Evolutionary conservation across 139 green algal species (phyloP).

Genomic region (Tetraselmis striata): DNA sequence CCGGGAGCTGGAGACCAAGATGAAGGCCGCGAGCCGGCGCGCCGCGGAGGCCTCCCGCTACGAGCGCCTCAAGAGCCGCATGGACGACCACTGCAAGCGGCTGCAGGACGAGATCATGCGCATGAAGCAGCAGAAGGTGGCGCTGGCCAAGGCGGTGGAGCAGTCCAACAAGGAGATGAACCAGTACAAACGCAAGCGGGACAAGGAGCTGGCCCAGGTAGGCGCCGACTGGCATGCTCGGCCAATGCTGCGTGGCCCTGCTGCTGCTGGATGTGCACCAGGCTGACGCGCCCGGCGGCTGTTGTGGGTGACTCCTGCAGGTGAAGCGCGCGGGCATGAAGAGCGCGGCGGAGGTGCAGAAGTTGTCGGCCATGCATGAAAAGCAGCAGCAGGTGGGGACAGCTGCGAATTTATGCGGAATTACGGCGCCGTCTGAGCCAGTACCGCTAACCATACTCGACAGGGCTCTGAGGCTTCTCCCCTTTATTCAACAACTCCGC

Average conservation of each 20-base stretch:
- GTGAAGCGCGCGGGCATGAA: neutral
- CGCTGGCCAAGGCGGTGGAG: slow-evolving; percentile 1
- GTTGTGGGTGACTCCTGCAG: too few species aligned
- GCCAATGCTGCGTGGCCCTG: too few species aligned
- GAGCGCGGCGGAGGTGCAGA: slow-evolving; percentile 50
- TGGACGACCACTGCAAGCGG: slow-evolving; percentile 34
- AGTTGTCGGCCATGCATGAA: slow-evolving; percentile 44
- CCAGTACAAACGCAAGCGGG: neutral
- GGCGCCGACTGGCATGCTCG: too few species aligned
- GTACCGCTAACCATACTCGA: too few species aligned
- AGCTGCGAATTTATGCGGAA: too few species aligned
- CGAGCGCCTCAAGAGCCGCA: slow-evolving; percentile 34
- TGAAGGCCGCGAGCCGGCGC: slow-evolving; percentile 26
- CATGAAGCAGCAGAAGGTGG: slow-evolving; percentile 77
- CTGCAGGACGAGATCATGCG: slow-evolving; percentile 67
- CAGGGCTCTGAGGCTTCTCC: too few species aligned
- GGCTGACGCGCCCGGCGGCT: too few species aligned
- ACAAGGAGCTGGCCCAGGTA: neutral
- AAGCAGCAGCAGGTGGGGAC: slow-evolving; percentile 74
- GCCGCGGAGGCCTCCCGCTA: neutral
- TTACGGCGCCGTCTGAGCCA: too few species aligned
- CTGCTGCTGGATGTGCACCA: too few species aligned
- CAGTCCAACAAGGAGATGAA: neutral
- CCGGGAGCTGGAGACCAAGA: slow-evolving; percentile 43
- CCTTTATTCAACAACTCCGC: too few species aligned